Conservation (phyloP, 2,329 filamentous ascomycete genomes). For the Pestalotiopsis fici region DNA sequence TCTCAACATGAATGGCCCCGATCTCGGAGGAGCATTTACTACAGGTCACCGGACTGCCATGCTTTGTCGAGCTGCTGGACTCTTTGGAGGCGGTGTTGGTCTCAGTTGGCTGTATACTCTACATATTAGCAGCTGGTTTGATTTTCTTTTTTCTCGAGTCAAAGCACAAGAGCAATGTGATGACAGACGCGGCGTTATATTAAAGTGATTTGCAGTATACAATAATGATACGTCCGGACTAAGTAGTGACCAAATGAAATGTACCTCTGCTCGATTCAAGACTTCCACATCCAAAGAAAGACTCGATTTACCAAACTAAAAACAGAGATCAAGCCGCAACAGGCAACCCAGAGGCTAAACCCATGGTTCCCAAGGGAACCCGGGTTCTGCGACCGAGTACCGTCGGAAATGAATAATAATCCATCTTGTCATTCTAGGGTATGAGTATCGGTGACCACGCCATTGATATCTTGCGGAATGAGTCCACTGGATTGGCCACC, state of each 20-base stretch:
- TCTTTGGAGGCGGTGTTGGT: neutral
- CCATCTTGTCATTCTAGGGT: conserved; percentile 54
- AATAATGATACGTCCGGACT: neutral
- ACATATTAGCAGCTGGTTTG: neutral
- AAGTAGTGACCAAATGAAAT: conserved; percentile 22
- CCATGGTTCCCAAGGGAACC: conserved; percentile 34
- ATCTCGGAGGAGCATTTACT: conserved; percentile 44
- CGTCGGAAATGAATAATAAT: conserved; percentile 23
- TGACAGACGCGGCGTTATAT: neutral
- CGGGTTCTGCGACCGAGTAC: conserved; percentile 35
- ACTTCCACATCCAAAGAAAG: conserved; percentile 49
- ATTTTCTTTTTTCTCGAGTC: neutral
- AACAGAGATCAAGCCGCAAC: conserved; percentile 27
- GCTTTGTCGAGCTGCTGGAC: neutral
- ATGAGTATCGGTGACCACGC: conserved; percentile 69
- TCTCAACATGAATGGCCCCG: conserved; percentile 47
- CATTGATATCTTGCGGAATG: conserved; percentile 43
- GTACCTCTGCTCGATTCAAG: conserved; percentile 53
- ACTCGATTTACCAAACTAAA: conserved; percentile 43
- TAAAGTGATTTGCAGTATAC: neutral
- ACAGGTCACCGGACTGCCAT: conserved; percentile 39
- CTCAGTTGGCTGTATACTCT: neutral
- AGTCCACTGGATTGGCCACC: conserved; percentile 53
- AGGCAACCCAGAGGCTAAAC: conserved; percentile 30
- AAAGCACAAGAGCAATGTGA: neutral